Percentiles rank a stretch among this genome's conserved stretches.
These are phyloP conservation scores for Halteria grandinella DNA, from an alignment of 73 alveolate genomes.

Conservation along the genomic window DNA sequence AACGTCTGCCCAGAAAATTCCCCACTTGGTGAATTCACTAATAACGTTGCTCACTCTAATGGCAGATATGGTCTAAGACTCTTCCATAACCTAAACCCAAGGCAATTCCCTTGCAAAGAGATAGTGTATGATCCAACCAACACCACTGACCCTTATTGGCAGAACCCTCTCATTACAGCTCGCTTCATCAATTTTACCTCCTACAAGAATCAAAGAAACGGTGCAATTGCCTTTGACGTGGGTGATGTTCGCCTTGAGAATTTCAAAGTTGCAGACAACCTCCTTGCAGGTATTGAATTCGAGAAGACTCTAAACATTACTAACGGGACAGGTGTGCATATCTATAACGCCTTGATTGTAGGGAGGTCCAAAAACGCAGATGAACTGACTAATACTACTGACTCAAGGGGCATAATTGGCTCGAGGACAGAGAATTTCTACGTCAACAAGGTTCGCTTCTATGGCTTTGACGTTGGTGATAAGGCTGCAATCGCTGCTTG, in stretches of 20 bases:
- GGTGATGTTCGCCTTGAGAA: constrained; percentile 67
- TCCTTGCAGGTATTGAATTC: constrained; percentile 60
- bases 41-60: constrained; percentile 85
- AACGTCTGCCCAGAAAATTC: constrained; percentile 78
- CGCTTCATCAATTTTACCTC: constrained; percentile 46
- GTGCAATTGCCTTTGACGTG: constrained; percentile 63
- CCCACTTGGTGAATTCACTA: constrained; percentile 70
- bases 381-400: constrained; percentile 16
- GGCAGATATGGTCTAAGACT: constrained; percentile 86
- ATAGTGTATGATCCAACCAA: neutral
- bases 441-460: constrained; percentile 55
- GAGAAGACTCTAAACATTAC: constrained; percentile 48
- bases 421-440: constrained; percentile 81
- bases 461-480: constrained; percentile 50
- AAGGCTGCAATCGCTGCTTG: constrained; percentile 73
- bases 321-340: constrained; percentile 44
- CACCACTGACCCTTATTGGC: constrained; percentile 21
- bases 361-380: constrained; percentile 75
- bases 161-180: constrained; percentile 63
- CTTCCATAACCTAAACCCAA: constrained; percentile 63
- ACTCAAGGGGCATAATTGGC: constrained; percentile 61
- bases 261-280: constrained; percentile 69
- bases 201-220: constrained; percentile 60
- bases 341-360: constrained; percentile 60
- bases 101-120: constrained; percentile 32